Evolutionary conservation across 1,139 yeast genomes (phyloP).

Genomic region (Arxiozyma slooffiae): DNA sequence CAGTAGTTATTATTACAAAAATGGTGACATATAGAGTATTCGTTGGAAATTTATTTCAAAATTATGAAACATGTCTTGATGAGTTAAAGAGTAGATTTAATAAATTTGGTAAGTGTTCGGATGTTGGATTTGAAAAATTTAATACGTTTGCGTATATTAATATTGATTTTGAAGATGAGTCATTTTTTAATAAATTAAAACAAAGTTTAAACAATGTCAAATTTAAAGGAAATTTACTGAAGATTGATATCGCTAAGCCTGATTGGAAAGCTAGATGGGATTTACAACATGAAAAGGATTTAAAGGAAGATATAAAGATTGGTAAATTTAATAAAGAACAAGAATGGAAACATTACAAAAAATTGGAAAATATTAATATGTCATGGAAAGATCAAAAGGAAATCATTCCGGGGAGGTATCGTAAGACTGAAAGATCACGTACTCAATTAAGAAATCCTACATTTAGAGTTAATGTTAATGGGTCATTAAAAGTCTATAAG

Average conservation of each 20-base stretch:
- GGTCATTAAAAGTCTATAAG: slow-evolving; percentile 48
- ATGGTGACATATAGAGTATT: slow-evolving; percentile 33
- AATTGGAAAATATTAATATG: slow-evolving; percentile 37
- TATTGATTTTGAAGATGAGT: slow-evolving; percentile 40
- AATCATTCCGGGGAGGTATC: slow-evolving; percentile 52
- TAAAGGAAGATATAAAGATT: slow-evolving; percentile 19
- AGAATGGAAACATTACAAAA: slow-evolving; percentile 34
- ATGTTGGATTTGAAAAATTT: slow-evolving; percentile 35
- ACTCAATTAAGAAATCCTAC: slow-evolving; percentile 43
- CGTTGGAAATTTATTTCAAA: slow-evolving; percentile 42
- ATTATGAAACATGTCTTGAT: slow-evolving; percentile 28
- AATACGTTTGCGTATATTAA: slow-evolving; percentile 60
- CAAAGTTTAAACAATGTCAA: slow-evolving; percentile 55
- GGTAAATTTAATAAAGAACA: slow-evolving; percentile 29
- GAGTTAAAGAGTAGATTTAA: slow-evolving; percentile 37
- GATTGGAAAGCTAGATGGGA: slow-evolving; percentile 39
- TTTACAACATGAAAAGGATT: slow-evolving; percentile 33
- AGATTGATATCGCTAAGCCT: slow-evolving; percentile 42
- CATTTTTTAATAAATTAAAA: slow-evolving; percentile 34
- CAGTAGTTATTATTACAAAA: too few relatives aligned
- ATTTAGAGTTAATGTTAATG: slow-evolving; percentile 54
- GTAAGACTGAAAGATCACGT: slow-evolving; percentile 46
- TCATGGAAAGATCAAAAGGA: slow-evolving; percentile 37
- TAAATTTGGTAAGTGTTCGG: slow-evolving; percentile 41
- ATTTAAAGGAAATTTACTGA: slow-evolving; percentile 63